Percentiles rank a stretch among this genome's conserved stretches.
Evolutionary conservation across 805 yeast genomes (phyloP).

Genomic region (Starmera quercuum): DNA sequence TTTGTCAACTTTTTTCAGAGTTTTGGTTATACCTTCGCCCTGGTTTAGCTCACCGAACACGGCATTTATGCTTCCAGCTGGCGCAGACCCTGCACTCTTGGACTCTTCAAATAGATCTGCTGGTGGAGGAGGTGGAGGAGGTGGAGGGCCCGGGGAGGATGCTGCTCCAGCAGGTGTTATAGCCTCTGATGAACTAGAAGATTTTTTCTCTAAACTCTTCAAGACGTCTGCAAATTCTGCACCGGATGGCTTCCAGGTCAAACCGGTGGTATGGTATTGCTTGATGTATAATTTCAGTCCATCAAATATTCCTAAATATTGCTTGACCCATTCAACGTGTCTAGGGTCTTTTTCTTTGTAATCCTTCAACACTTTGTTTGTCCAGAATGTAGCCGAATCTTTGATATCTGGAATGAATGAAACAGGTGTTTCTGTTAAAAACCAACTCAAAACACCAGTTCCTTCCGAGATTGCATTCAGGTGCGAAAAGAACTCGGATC

Average conservation of each 20-base stretch:
- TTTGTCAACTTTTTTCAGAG: constrained; percentile 86
- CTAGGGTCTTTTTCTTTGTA: constrained; percentile 61
- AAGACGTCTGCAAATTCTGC: constrained; percentile 45
- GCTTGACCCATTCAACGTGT: constrained; percentile 78
- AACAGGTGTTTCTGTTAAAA: constrained; percentile 68
- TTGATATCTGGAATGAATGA: constrained; percentile 73
- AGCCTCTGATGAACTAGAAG: constrained; percentile 20
- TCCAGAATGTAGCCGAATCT: constrained; percentile 92
- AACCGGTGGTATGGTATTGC: constrained; percentile 78
- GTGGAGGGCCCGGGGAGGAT: constrained; percentile 79
- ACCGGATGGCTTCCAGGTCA: constrained; percentile 68
- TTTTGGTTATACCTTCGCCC: constrained; percentile 79
- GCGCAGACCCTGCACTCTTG: constrained; percentile 17
- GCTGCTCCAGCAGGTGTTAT: constrained; percentile 69
- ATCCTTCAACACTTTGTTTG: constrained; percentile 84
- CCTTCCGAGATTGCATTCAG: constrained; percentile 86
- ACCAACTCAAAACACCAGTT: constrained; percentile 87
- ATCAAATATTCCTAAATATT: constrained; percentile 55
- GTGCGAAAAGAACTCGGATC: constrained; percentile 56
- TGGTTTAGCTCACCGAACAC: constrained; percentile 86
- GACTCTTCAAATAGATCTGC: constrained; percentile 51
- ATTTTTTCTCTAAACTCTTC: constrained; percentile 17
- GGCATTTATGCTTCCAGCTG: constrained; percentile 63
- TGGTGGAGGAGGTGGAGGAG: constrained; percentile 92
- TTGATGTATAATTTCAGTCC: constrained; percentile 68